Conservation (phyloP, 345 rosid species). For the Xanthoceras sorbifolium region DNA sequence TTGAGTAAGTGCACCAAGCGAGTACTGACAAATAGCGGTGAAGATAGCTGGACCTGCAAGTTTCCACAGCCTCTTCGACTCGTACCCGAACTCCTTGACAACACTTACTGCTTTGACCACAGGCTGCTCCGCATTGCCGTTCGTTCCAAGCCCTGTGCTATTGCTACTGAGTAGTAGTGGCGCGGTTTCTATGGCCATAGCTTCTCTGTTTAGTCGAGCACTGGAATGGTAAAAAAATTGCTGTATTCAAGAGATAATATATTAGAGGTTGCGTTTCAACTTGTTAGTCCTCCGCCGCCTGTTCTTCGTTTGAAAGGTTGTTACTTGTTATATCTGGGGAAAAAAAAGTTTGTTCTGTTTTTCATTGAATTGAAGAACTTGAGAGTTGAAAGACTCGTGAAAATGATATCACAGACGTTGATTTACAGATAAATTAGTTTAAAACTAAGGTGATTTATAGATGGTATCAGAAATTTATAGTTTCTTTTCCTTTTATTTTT, state of each 20-base stretch:
- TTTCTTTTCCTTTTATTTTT: too few species aligned
- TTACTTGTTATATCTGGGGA: background rate
- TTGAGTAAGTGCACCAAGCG: slow-evolving; percentile 89
- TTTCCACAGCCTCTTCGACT: slow-evolving; percentile 76
- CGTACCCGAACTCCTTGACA: slow-evolving; percentile 55
- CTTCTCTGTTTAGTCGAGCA: background rate
- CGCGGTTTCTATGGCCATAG: slow-evolving; percentile 39
- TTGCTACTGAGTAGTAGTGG: slow-evolving; percentile 36
- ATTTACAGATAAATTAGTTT: background rate
- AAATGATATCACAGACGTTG: too few species aligned
- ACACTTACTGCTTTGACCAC: background rate
- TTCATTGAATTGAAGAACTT: too few species aligned
- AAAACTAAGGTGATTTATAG: background rate
- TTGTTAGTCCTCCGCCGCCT: too few species aligned
- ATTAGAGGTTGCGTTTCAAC: too few species aligned
- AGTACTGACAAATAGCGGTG: slow-evolving; percentile 72
- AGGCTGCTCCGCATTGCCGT: background rate
- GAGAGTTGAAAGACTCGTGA: too few species aligned
- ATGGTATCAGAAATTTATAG: background rate
- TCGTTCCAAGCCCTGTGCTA: background rate
- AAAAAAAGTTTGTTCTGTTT: background rate
- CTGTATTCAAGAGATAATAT: background rate
- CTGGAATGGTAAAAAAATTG: background rate
- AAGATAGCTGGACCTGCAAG: slow-evolving; percentile 91
- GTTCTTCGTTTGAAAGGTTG: background rate